Conservation (phyloP, 1,139 yeast species). For the Wickerhamiella pararugosa region DNA sequence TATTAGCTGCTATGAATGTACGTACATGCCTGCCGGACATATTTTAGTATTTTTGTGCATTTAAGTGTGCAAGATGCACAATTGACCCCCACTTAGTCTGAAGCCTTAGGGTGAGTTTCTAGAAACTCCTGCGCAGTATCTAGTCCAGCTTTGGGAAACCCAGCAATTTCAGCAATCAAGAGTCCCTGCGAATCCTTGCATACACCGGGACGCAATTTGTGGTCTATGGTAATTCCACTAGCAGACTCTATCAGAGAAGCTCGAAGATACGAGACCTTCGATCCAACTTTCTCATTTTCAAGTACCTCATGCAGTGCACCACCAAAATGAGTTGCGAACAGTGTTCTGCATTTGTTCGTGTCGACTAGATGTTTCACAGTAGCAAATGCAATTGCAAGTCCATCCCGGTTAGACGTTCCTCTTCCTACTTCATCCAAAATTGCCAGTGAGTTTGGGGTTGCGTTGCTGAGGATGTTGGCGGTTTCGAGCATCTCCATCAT, state of each 20-base stretch:
- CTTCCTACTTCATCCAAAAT: slow-evolving; percentile 93
- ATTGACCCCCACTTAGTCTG: too few species aligned
- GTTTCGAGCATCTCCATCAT: slow-evolving; percentile 99
- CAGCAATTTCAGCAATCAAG: slow-evolving; percentile 72
- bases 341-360: slow-evolving; percentile 50
- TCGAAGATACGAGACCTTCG: slow-evolving; percentile 21
- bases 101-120: too few species aligned
- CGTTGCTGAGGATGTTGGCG: slow-evolving; percentile 57
- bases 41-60: too few species aligned
- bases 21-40: too few species aligned
- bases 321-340: slow-evolving; percentile 93
- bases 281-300: slow-evolving; percentile 17
- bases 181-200: slow-evolving; percentile 69
- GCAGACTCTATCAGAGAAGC: slow-evolving; percentile 7
- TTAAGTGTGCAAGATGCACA: too few species aligned
- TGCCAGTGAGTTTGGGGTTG: slow-evolving; percentile 66
- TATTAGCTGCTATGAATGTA: too few species aligned
- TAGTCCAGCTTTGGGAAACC: slow-evolving; percentile 56
- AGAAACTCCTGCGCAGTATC: slow-evolving; percentile 9
- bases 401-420: slow-evolving; percentile 85
- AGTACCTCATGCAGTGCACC: slow-evolving; percentile 39
- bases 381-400: slow-evolving; percentile 81
- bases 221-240: slow-evolving; percentile 34
- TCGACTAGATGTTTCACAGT: slow-evolving; percentile 44
- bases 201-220: slow-evolving; percentile 54